Base-by-base conservation (phyloP, 2,329 filamentous ascomycete genomes). In the Celoporthe dispersa region DNA sequence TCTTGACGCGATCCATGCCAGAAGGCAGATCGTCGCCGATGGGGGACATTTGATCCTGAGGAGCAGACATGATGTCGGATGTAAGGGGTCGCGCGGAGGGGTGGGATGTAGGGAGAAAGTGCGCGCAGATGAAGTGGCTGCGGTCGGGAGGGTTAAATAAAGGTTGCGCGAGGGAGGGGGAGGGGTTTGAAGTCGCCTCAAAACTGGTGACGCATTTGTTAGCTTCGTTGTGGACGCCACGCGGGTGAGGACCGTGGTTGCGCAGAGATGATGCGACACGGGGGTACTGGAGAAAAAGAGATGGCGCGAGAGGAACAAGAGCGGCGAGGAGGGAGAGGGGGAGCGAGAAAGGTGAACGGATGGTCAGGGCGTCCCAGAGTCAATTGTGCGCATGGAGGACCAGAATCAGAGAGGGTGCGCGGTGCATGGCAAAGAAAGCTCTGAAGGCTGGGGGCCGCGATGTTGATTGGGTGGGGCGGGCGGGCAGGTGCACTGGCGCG, bases 1-100 rank as follows among this genome's bases (percentile, higher is more conserved):
- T 80, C 79, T 90, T 90, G 73, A 93, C 83, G 75, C 90, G 89
- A 75, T 91, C 88, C 80, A 92, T 82, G 71, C 83, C 80, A 68
- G 92, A 89, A 72, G 82, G 78, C 73, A 92, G 80, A 69, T 89
- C 87, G 77, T 87, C 87, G 75, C 89, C 90, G 76, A 87, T 89
- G 77, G 86, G 76, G 73, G 87, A 78, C 68, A 86, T 81, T 71
- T 79, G 77, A 73, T 91, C 88, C 78, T 92, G 90, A 75, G 85
- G 79, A 70, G 84, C 79, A 78, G 90, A 90, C 91, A 92, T 93
- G 74, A 72, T 80, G 76, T 68, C 59, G 73, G 69, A 69, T 70
- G 73, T 64, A 62, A 41, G 33, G 22, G 53, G 33, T 60, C 53
- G 44, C 31, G 41, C 33, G 53, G 51, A 33, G 57, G 22, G 28